Evolutionary conservation across 1,284 basidiomycete species (phyloP).

Genomic region (Heterobasidion parviporum): DNA sequence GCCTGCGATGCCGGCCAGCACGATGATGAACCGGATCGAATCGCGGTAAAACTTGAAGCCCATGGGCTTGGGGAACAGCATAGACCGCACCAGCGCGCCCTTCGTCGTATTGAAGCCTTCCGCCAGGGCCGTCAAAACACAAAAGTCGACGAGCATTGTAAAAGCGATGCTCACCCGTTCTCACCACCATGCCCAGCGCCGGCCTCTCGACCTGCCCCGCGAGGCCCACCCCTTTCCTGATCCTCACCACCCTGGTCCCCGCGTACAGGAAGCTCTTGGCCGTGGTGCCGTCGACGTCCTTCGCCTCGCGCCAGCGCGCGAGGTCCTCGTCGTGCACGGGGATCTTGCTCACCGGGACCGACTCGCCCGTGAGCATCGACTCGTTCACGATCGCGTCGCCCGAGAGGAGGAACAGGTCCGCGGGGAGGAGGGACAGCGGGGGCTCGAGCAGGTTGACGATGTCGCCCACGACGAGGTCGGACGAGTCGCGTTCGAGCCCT

Average conservation of each 20-base stretch:
- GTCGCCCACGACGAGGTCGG: conserved; percentile 87
- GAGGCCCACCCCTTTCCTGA: conserved; percentile 60
- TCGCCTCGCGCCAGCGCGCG: conserved; percentile 58
- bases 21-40: conserved; percentile 93
- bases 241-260: conserved; percentile 88
- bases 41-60: conserved; percentile 98
- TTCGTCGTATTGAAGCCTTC: conserved; percentile 96
- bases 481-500: conserved; percentile 76
- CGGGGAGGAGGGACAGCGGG: conserved; percentile 73
- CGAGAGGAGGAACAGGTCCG: conserved; percentile 87
- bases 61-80: conserved; percentile 98
- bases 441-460: conserved; percentile 83
- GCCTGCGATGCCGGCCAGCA: conserved; percentile 83
- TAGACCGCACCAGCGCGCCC: conserved; percentile 91
- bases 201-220: conserved; percentile 50
- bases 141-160: neutral
- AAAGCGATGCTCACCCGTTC: conserved; percentile 58
- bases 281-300: conserved; percentile 62
- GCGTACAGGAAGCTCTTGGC: conserved; percentile 87
- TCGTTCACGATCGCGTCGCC: conserved; percentile 98
- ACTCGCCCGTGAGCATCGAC: conserved; percentile 97
- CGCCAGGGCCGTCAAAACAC: neutral
- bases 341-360: conserved; percentile 86
- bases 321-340: conserved; percentile 73
- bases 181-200: conserved; percentile 84